Base-by-base conservation (phyloP, 176 grass and related monocot genomes). In the Aegilops bicornis region DNA sequence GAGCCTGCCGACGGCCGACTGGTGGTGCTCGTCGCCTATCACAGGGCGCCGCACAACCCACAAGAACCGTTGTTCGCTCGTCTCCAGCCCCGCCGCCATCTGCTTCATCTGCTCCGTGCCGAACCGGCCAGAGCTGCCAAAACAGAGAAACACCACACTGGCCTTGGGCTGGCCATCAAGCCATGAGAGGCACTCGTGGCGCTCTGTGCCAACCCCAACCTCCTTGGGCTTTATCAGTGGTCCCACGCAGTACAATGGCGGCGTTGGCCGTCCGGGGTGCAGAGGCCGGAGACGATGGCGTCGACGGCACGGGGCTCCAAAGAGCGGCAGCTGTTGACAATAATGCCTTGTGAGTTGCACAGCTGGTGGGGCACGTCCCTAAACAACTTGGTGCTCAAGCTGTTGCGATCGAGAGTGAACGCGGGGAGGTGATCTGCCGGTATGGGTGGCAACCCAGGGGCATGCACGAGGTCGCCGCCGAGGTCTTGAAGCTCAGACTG, bases 131-230 rank as follows among this genome's bases (percentile, higher is more conserved):
- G 87, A 8, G 75, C 89, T 88, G 10, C 89, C 89, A 5, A 91
- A 91, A n/a, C 89, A 91, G 65, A 91, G 85, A 78, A 91, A 91
- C 16, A 77, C 54, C 31, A 91, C 80, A 23, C 85, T 91, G 24
- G 50, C 82, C 45, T 87, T 79, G 0, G 89, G 85, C 52, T 87
- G 85, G 50, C 24, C 73, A 17, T 88, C 76, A 13, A 91, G 89
- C 89, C 89, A 91, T 5, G 83, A 33, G 69, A 43, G 42, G 42
- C 42, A 43, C 10, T 43, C 42, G 42, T 43, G 42, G 42, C 42
- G 42, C 42, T 43, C 60, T 31, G 64, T 24, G 3, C 11, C 69
- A 13, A 12, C 31, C 1, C 6, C 29, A 2, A 32, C 80, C 64
- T 88, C 84, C 22, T 82, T 29, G 4, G 82, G 61, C 69, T 78